Conservation (phyloP, 768 basidiomycete species). For the Mycena leptocephala region DNA sequence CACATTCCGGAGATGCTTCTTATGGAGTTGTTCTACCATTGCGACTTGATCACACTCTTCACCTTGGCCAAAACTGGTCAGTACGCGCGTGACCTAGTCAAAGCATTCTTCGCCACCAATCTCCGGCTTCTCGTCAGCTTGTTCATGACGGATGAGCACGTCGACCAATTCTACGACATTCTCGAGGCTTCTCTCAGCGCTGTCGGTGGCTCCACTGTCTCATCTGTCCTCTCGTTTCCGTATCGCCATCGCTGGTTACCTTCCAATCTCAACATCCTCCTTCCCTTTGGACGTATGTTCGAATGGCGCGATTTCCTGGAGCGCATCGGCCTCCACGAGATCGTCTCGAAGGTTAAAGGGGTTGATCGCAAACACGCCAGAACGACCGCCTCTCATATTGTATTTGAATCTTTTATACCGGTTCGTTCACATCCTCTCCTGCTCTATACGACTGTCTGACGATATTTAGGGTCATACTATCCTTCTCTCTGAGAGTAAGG, state of each 20-base stretch:
- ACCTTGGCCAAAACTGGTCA: neutral
- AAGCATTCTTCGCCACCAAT: neutral
- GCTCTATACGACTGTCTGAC: too few species aligned
- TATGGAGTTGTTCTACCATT: neutral
- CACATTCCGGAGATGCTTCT: neutral
- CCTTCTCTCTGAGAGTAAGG: neutral
- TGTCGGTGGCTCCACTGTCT: neutral
- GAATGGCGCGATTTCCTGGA: neutral
- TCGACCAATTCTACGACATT: neutral
- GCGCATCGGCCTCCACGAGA: neutral
- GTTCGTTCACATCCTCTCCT: too few species aligned
- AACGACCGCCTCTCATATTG: too few species aligned
- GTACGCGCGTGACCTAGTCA: neutral
- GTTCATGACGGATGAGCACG: neutral
- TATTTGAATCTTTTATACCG: too few species aligned
- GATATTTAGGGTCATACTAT: too few species aligned
- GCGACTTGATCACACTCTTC: neutral
- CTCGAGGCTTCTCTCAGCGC: neutral
- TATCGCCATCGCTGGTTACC: neutral
- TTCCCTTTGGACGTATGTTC: neutral
- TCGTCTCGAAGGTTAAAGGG: too few species aligned
- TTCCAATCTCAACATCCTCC: neutral
- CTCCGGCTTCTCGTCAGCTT: neutral
- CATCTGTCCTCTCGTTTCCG: neutral
- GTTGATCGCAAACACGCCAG: too few species aligned